Conservation (phyloP, 306 rosid genomes). For the Rosa rugosa region DNA sequence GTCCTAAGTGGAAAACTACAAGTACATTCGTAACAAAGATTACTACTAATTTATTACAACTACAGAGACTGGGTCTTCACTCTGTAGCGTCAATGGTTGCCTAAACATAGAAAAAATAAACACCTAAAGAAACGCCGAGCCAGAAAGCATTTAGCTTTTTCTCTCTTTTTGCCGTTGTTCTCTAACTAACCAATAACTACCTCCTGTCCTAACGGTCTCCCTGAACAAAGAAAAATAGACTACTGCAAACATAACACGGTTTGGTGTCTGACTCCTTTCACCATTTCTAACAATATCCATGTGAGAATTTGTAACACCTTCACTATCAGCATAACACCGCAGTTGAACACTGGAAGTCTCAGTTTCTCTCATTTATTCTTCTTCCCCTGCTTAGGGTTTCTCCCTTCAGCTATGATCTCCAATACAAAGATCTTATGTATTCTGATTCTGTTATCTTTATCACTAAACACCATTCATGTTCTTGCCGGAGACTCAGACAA, state of each 20-base stretch:
- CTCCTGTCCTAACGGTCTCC: conserved; percentile 18
- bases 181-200: conserved; percentile 11
- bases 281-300: not conserved
- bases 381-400: not conserved
- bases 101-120: not conserved
- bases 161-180: conserved; percentile 13
- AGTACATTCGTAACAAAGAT: too few species aligned
- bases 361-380: too few species aligned
- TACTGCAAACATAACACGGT: not conserved
- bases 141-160: not conserved
- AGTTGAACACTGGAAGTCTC: not conserved
- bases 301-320: not conserved
- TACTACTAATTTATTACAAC: not conserved
- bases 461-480: conserved; percentile 6
- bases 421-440: conserved; percentile 15
- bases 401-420: conserved; percentile 27
- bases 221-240: not conserved
- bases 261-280: not conserved
- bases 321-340: not conserved
- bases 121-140: not conserved
- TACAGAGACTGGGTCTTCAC: not conserved
- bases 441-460: conserved; percentile 14
- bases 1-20: too few species aligned
- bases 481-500: not conserved
- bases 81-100: not conserved